These are phyloP conservation scores for Garcia nutans DNA, from an alignment of 345 rosid genomes.

Conservation along the genomic window DNA sequence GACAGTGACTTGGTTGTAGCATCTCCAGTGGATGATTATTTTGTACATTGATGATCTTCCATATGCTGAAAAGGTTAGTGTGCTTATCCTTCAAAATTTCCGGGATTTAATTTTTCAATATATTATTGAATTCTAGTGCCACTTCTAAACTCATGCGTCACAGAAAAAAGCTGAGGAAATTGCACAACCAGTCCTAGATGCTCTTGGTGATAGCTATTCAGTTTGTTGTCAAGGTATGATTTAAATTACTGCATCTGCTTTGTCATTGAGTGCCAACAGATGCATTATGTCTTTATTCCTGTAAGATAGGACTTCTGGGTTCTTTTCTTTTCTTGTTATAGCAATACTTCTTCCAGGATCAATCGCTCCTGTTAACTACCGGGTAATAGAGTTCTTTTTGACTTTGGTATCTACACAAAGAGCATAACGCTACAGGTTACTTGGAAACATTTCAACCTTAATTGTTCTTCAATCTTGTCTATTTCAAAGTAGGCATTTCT, in stretches of 20 bases:
- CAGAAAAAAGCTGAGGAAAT: constrained; percentile 67
- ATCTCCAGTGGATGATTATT: constrained; percentile 92
- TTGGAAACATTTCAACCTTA: background rate
- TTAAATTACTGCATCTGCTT: background rate
- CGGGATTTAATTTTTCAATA: background rate
- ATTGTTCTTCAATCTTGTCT: background rate
- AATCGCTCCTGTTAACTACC: background rate
- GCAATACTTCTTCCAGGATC: too few relatives aligned
- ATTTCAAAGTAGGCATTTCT: background rate
- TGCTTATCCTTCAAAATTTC: constrained; percentile 1
- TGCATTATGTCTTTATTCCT: background rate
- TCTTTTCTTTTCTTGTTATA: background rate
- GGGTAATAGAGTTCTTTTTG: background rate
- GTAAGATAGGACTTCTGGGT: background rate
- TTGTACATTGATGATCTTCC: constrained; percentile 73
- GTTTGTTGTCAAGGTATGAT: constrained; percentile 71
- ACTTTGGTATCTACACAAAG: too few relatives aligned
- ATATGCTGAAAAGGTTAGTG: constrained; percentile 56
- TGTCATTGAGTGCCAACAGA: background rate
- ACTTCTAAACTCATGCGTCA: constrained; percentile 7
- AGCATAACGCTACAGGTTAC: background rate
- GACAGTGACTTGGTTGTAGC: constrained; percentile 91
- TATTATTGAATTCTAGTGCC: constrained; percentile 4
- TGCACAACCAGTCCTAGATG: constrained; percentile 61
- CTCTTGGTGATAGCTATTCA: constrained; percentile 78